These are phyloP conservation scores for Craterostigma plantagineum DNA, from an alignment of 257 asterid genomes.

Conservation along the genomic window DNA sequence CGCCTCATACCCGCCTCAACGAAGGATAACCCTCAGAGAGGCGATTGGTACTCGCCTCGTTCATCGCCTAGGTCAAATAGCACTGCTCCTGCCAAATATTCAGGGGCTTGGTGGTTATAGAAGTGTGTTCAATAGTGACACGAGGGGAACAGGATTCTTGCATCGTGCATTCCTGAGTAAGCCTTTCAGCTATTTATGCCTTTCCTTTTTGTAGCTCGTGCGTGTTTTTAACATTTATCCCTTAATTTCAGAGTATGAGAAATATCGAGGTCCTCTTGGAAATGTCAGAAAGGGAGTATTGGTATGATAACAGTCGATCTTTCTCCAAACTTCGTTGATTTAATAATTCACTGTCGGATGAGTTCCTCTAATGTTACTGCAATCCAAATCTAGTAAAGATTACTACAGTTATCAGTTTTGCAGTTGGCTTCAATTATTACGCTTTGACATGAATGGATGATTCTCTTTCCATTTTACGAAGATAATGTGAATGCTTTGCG, in stretches of 20 bases:
- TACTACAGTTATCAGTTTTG: too few species aligned
- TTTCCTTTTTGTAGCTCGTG: neutral
- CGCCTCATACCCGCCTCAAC: too few species aligned
- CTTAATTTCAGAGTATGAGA: constrained; percentile 57
- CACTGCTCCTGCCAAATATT: constrained; percentile 5
- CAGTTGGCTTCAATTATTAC: neutral
- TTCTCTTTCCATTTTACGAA: too few species aligned
- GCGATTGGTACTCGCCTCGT: too few species aligned
- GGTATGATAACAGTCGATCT: constrained; percentile 18
- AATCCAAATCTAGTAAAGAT: too few species aligned
- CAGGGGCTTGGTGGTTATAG: constrained; percentile 97
- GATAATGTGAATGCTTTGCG: neutral
- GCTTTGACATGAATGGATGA: too few species aligned
- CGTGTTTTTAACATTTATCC: neutral
- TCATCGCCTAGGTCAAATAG: too few species aligned
- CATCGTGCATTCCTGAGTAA: constrained; percentile 95
- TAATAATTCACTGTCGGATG: too few species aligned
- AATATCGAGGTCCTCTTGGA: constrained; percentile 90
- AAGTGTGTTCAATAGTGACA: constrained; percentile 87
- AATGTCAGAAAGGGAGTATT: constrained; percentile 97
- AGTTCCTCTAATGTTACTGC: too few species aligned
- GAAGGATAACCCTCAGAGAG: too few species aligned
- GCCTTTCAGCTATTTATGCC: constrained; percentile 6
- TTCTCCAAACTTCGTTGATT: too few species aligned
- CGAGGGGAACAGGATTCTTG: constrained; percentile 98